Base-by-base conservation (phyloP, 805 yeast species). In the Candida silvicultrix region DNA sequence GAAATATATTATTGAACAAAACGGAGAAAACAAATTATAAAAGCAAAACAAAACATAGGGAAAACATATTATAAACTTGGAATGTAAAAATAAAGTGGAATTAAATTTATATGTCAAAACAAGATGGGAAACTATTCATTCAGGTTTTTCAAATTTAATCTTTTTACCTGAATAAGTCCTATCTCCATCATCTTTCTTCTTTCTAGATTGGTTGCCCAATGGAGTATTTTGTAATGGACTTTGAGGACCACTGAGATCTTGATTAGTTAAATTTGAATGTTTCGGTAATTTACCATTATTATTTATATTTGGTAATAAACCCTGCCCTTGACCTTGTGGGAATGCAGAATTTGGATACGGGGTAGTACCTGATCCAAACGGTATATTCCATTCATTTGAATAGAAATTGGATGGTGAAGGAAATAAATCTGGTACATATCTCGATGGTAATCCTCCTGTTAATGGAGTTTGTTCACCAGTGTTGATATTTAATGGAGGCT, bases 331-430 rank as follows among this genome's bases (percentile, higher is more conserved):
- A 14, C 39, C 25, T 14, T 20, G 39, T 14, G 55, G 53, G 2
- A 51, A 50, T 8, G 66, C 63, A 11, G 67, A 57, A 8, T 64
- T 53, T 1, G 70, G 64, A 16, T 63, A 50, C 14, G 75, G 74
- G 2, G 75, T 70, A 12, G 46, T 53, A 11, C 66, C 66, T 2
- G 69, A 59, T 5, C 75, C 75, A 57, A 68, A 71, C 11, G 75
- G 73, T 14, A 71, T 65, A 42, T 68, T 68, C 82, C 82, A 78
- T 40, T 78, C 83, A 45, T 78, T 72, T 7, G 81, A 77, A 55
- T 84, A 86, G 53, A 81, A 80, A 50, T 78, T 84, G n/a, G 81
- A 77, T 0, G 96, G 96, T 6, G 92, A 84, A 28, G 89, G 90
- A 56, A 87, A 80, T 59, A 83, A 69, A 55, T 86, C 95, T 48